Evolutionary conservation across 73 alveolate species (phyloP).

Genomic region (Paraurostyla sp.): DNA sequence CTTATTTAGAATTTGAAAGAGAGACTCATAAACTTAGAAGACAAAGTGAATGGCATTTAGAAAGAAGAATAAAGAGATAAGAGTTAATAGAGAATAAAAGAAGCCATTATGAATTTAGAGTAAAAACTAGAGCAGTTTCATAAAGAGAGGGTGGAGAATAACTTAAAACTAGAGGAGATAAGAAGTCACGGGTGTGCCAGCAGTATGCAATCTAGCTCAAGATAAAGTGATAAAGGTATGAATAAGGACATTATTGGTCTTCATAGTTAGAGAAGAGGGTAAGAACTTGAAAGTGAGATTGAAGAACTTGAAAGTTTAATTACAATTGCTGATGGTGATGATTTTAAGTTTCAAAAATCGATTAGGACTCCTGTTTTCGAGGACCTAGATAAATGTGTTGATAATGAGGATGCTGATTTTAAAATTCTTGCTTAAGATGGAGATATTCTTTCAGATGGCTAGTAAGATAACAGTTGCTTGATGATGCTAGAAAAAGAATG

Average conservation of each 20-base stretch:
- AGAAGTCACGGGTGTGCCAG: neutral
- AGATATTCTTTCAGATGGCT: neutral
- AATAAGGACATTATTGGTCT: too few relatives aligned
- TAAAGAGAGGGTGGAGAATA: neutral
- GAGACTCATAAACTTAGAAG: neutral
- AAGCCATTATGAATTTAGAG: neutral
- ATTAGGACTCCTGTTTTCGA: neutral
- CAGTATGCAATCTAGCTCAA: neutral
- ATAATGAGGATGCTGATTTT: neutral
- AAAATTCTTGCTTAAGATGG: constrained; percentile 12
- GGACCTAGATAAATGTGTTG: neutral
- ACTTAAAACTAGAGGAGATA: neutral
- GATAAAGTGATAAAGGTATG: neutral
- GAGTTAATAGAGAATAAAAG: neutral
- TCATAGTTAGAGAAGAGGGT: neutral
- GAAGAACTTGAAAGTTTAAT: constrained; percentile 7
- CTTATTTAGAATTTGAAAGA: neutral
- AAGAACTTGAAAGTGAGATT: neutral
- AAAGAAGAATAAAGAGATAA: constrained; percentile 1
- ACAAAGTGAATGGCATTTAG: neutral
- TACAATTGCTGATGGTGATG: constrained; percentile 4
- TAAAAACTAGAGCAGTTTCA: neutral
- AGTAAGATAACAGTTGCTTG: neutral
- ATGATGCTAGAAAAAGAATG: constrained; percentile 15
- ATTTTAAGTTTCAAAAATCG: neutral